A percentile compares a stretch with the other conserved stretches of the same genome.
phyloP scores from a whole-genome alignment of 2,329 filamentous ascomycete species.

The Ophioceras dolichostomum region DNA sequence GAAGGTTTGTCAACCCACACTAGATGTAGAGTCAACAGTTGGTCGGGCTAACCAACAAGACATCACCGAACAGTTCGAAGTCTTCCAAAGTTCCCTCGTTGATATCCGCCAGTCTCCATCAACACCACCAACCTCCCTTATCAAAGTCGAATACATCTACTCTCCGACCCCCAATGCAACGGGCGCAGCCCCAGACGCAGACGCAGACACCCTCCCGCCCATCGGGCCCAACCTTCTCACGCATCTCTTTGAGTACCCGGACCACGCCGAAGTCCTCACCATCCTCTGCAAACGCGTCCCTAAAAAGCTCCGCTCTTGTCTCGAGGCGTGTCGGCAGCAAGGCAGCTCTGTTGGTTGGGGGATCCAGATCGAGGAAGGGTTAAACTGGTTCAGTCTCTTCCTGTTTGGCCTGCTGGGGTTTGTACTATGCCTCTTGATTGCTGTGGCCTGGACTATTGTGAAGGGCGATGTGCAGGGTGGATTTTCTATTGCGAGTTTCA shows the following conservation, averaged over 20 bases:
- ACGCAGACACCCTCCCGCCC: neutral
- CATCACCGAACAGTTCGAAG: neutral
- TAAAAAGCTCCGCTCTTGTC: neutral
- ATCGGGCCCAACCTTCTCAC: neutral
- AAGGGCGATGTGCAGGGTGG: neutral
- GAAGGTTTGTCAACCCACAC: neutral
- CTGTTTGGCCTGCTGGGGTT: too few relatives aligned
- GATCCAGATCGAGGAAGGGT: neutral
- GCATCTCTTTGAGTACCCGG: neutral
- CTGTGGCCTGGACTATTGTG: neutral
- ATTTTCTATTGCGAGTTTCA: neutral
- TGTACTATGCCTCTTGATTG: neutral
- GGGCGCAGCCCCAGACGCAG: too few relatives aligned
- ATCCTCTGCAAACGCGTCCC: neutral
- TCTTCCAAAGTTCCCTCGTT: neutral
- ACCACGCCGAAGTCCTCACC: neutral
- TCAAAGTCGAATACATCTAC: neutral
- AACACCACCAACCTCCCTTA: neutral
- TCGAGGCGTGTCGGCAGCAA: neutral
- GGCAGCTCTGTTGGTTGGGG: neutral
- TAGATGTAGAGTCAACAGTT: neutral
- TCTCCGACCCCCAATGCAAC: neutral
- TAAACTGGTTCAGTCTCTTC: neutral
- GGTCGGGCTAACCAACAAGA: neutral
- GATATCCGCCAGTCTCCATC: neutral